Base-by-base conservation (phyloP, 176 grass and related monocot genomes). In the Avena eriantha region DNA sequence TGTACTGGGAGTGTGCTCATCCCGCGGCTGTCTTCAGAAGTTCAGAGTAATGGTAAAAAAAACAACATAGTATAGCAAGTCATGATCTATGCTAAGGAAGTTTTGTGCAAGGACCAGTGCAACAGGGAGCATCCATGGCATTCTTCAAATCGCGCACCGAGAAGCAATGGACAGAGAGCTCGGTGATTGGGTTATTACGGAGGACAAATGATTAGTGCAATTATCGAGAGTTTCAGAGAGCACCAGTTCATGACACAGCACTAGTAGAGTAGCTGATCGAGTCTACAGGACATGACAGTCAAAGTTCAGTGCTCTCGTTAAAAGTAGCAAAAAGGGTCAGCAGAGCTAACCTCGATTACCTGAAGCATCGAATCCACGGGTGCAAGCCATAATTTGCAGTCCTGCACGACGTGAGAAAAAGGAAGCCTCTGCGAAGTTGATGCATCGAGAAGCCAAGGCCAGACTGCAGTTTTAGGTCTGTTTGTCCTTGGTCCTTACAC, bases 131-230 rank as follows among this genome's bases (percentile, higher is more conserved):
- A 60, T 60, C 59, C 22, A 24, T 26, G 59, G 10, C 12, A 26
- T 49, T n/a, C 78, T 69, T 82, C 12, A 51, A 71, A 57, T 43
- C 14, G 63, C 49, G 13, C 66, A 34, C 21, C 55, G 77, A 81
- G 69, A 85, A 33, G 48, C 68, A 76, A 69, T 69, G 22, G 46
- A 31, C 67, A 74, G 22, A 21, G 67, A 6, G 33, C 26, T 23
- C 59, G 41, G 72, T 78, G 58, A 72, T 57, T 21, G 74, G 41
- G 15, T 50, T 63, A 78, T 78, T 88, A 88, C 73, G 63, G 73
- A 78, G 72, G 58, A 59, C 49, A 56, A 58, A 83, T 70, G 73
- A 83, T 88, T 70, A 83, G 36, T 67, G 69, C 73, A 39, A 73
- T 69, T 46, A 66, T 66, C 63, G 63, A 86, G 49, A 82, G 24